A percentile compares a stretch with the other conserved stretches of the same genome.
phyloP scores from a whole-genome alignment of 1,284 basidiomycete species.

The Rhodotorula mucilaginosa region DNA sequence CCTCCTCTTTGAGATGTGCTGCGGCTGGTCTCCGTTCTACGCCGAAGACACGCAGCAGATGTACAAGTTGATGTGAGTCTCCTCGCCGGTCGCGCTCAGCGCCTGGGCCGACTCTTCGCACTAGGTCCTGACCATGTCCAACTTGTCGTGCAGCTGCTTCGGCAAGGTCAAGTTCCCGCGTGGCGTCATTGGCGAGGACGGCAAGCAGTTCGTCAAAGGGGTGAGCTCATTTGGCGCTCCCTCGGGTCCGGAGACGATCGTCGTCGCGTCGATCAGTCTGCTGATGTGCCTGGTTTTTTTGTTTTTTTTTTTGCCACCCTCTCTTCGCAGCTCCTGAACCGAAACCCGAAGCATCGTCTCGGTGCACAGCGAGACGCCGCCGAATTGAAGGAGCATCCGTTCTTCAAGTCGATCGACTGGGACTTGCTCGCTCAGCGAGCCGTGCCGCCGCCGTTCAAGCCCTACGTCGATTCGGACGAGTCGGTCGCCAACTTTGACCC shows the following conservation, averaged over 20 bases:
- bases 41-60: constrained; percentile 99
- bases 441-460: constrained; percentile 96
- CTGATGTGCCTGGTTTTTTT: not conserved
- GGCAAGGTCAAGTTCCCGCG: constrained; percentile 99
- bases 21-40: constrained; percentile 99
- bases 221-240: constrained; percentile 56
- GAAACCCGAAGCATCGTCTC: constrained; percentile 94
- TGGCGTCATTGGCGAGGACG: constrained; percentile 91
- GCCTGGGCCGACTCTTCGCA: not conserved
- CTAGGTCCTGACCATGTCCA: not conserved
- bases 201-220: constrained; percentile 99
- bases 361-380: constrained; percentile 86
- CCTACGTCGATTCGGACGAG: constrained; percentile 96
- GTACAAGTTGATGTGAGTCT: constrained; percentile 92
- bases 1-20: constrained; percentile 74
- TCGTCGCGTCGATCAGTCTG: constrained; percentile 4
- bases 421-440: constrained; percentile 79
- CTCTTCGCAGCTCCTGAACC: constrained; percentile 75
- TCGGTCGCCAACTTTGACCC: constrained; percentile 97
- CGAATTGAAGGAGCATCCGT: constrained; percentile 93
- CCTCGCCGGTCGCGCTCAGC: not conserved
- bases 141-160: constrained; percentile 45
- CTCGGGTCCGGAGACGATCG: not conserved
- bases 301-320: not conserved
- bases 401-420: constrained; percentile 93